Base-by-base conservation (phyloP, 2,329 filamentous ascomycete genomes). In the Gnomoniopsis smithogilvyi region DNA sequence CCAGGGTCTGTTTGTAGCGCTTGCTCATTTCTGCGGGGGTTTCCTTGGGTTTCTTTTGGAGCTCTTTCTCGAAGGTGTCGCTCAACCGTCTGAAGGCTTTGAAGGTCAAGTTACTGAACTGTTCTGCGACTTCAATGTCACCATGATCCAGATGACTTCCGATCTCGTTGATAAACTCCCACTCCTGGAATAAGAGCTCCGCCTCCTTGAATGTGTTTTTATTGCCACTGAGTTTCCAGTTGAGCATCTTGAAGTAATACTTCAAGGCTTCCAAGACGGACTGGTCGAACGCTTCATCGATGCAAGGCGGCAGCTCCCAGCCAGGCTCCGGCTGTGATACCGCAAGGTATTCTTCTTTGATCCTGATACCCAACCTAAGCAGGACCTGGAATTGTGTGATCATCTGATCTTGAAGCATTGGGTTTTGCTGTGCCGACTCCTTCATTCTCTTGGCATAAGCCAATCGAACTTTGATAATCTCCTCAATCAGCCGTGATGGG, bases 171-270 rank as follows among this genome's bases (percentile, higher is more conserved):
- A 91, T 96, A 69, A 98, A 98, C 59, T 92, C 92, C 95, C 95
- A 99, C 74, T 99, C 95, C 68, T 96, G 92, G 70, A 97, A 96
- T 51, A 99, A 78, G 64, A 99, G 89, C 78, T 99, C 95, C 7
- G 95, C 95, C 73, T 99, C 95, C 71, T 98, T 98, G 82, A 99
- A 99, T 0, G 93, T 97, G 75, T 98, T 99, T 73, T 97, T 98
- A 78, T 98, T 98, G 58, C 92, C 91, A 67, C 90, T 93, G 55
- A 99, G 79, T 73, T 98, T 98, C 92, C 93, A 98, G 70, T 98
- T 97, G 48, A 99, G 80, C 84, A 99, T 93, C 72, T 94, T 95
- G 81, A 99, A 99, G 75, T 99, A 99, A 73, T 96, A 98, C 72
- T 94, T 96, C 66, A 99, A 79, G 0, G 94, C 93, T 68, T 97